Evolutionary conservation across 164 flowering plant genomes (phyloP).

Genomic region (Nymphaea thermarum): DNA sequence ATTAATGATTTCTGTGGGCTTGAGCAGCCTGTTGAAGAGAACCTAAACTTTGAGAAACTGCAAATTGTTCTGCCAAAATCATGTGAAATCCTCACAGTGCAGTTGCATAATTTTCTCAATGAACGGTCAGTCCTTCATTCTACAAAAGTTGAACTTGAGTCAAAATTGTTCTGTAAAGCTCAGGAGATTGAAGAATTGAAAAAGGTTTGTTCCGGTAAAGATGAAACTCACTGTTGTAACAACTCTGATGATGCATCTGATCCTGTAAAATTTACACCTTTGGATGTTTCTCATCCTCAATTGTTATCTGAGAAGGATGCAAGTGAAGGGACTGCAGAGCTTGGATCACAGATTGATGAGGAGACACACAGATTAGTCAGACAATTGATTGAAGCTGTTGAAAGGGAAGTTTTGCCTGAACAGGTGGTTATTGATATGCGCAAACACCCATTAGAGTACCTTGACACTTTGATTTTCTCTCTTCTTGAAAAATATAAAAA

Average conservation of each 20-base stretch:
- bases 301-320: not conserved
- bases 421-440: slow-evolving; percentile 14
- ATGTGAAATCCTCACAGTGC: slow-evolving; percentile 28
- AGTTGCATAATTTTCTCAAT: slow-evolving; percentile 24
- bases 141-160: slow-evolving; percentile 25
- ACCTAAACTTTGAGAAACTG: slow-evolving; percentile 12
- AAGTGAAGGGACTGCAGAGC: not conserved
- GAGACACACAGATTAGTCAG: slow-evolving; percentile 4
- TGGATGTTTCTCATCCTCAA: not conserved
- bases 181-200: slow-evolving; percentile 38
- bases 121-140: slow-evolving; percentile 43
- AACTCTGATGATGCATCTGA: not conserved
- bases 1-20: slow-evolving; percentile 17
- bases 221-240: slow-evolving; percentile 1
- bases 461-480: slow-evolving; percentile 35
- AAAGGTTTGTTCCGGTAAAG: slow-evolving; percentile 4
- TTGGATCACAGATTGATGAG: not conserved
- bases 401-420: slow-evolving; percentile 19
- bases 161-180: slow-evolving; percentile 29
- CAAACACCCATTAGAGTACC: slow-evolving; percentile 18
- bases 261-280: not conserved
- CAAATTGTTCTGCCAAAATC: slow-evolving; percentile 25
- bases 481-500: slow-evolving; percentile 50
- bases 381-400: slow-evolving; percentile 38
- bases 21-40: slow-evolving; percentile 15